These are phyloP conservation scores for Parsonsia alboflavescens DNA, from an alignment of 257 asterid species.

Conservation along the genomic window DNA sequence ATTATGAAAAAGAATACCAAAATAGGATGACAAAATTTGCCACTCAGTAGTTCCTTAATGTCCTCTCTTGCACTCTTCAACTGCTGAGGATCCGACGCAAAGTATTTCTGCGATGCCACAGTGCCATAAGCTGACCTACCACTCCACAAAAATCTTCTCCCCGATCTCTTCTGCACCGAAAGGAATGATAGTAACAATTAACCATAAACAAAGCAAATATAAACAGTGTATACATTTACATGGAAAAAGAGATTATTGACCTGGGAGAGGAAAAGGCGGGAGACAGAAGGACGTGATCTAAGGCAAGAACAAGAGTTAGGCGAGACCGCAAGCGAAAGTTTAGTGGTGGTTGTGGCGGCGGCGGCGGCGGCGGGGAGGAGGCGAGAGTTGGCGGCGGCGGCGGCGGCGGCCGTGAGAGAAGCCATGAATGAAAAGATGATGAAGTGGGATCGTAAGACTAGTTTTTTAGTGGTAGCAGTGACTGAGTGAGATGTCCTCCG, in stretches of 20 bases:
- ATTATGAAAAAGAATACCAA: constrained; percentile 33
- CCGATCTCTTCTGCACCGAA: constrained; percentile 34
- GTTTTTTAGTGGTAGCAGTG: not conserved
- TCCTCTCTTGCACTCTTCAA: constrained; percentile 89
- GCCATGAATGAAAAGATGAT: constrained; percentile 10
- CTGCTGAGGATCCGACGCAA: constrained; percentile 69
- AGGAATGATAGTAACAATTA: not conserved
- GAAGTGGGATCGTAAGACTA: not conserved
- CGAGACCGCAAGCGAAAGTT: constrained; percentile 30
- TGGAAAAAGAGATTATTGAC: constrained; percentile 16
- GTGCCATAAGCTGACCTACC: constrained; percentile 50
- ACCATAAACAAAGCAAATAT: not conserved
- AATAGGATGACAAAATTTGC: constrained; percentile 75
- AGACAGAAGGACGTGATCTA: constrained; percentile 51
- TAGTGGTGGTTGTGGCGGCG: constrained; percentile 10
- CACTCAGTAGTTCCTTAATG: constrained; percentile 60
- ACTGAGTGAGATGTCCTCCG: too few species aligned
- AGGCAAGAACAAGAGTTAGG: constrained; percentile 39
- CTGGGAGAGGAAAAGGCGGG: constrained; percentile 50
- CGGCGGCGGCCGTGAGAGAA: constrained; percentile 20
- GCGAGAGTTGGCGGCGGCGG: constrained; percentile 38
- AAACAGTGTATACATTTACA: not conserved
- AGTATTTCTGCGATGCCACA: constrained; percentile 60
- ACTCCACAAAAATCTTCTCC: constrained; percentile 31
- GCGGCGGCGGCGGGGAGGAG: constrained; percentile 33